These are phyloP conservation scores for Aspergillus persii DNA, from an alignment of 2,329 filamentous ascomycete genomes.

Conservation along the genomic window DNA sequence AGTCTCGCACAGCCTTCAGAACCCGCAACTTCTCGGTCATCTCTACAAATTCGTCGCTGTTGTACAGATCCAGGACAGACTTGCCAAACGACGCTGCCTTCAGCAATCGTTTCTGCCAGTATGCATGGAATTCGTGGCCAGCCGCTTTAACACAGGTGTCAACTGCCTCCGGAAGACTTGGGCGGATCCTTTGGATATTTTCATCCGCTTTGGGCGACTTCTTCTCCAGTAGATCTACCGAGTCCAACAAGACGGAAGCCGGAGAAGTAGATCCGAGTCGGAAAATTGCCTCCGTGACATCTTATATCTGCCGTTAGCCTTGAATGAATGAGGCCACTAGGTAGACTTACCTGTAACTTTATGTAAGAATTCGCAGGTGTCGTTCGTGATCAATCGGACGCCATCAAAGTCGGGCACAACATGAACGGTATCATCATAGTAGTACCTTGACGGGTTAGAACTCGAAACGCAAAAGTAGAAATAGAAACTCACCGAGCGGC, in stretches of 20 bases:
- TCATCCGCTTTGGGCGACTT: slow-evolving; percentile 97
- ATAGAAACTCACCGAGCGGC: slow-evolving; percentile 56
- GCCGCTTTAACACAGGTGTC: slow-evolving; percentile 91
- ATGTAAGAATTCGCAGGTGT: slow-evolving; percentile 96
- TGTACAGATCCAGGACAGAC: slow-evolving; percentile 94
- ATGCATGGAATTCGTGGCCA: slow-evolving; percentile 82
- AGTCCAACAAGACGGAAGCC: slow-evolving; percentile 89
- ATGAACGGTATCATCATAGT: slow-evolving; percentile 89
- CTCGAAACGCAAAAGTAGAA: neutral
- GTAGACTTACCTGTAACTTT: slow-evolving; percentile 65
- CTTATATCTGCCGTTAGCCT: slow-evolving; percentile 30
- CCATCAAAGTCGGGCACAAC: slow-evolving; percentile 85
- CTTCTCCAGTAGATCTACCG: slow-evolving; percentile 83
- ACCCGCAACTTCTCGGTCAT: slow-evolving; percentile 95
- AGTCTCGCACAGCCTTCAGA: slow-evolving; percentile 87
- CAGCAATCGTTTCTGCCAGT: slow-evolving; percentile 95
- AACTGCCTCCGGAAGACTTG: slow-evolving; percentile 85
- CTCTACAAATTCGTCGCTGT: slow-evolving; percentile 97
- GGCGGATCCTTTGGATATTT: slow-evolving; percentile 89
- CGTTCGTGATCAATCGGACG: slow-evolving; percentile 84
- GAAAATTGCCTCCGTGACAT: slow-evolving; percentile 84
- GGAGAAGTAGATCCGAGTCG: slow-evolving; percentile 82
- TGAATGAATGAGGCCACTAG: neutral
- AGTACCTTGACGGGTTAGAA: slow-evolving; percentile 58
- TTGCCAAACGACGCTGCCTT: slow-evolving; percentile 97